Base-by-base conservation (phyloP, 805 yeast species). In the Myxozyma lipomycoides region DNA sequence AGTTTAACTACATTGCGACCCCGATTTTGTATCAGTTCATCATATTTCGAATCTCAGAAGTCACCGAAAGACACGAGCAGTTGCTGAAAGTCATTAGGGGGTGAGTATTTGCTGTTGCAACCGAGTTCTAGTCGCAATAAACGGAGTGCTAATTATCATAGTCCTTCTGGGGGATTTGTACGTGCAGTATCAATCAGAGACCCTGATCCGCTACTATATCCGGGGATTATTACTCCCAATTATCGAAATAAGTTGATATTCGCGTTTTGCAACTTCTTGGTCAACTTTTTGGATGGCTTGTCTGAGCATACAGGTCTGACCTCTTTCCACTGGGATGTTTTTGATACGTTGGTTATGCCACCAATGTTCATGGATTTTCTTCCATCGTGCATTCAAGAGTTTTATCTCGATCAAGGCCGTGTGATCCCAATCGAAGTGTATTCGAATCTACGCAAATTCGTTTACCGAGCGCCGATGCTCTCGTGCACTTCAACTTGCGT, bases 251-350 rank as follows among this genome's bases (percentile, higher is more conserved):
- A 50, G 43, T 49, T 54, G 17, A 47, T 54, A 18, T 52, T 51
- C 17, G 46, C 48, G 43, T 54, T 52, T 19, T 48, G 46, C 4
- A 47, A 50, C 19, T 54, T 43, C 34, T 47, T 54, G 5, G 42
- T 49, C 35, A 18, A 32, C 17, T 43, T 54, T 22, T 46, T 51
- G 28, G 41, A 34, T 5, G 50, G 45, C 5, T 40, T 54, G 18
- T 28, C 51, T 4, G 35, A 22, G 15, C 52, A 52, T 21, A 9
- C 37, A 4, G 3, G 24, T 0, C 40, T 54, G n/a, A 43, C 10
- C 4, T 25, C 39, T n/a, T 54, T 54, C 41, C 56, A 51, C 19
- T 54, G 58, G 58, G 53, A 54, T 32, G 58, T 54, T 7, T 54
- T 54, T 30, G 58, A 54, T 35, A 54, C 58, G 3, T 43, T 54